phyloP scores from a whole-genome alignment of 371 early-diverging fungal genomes.

The Funneliformis caledonium region DNA sequence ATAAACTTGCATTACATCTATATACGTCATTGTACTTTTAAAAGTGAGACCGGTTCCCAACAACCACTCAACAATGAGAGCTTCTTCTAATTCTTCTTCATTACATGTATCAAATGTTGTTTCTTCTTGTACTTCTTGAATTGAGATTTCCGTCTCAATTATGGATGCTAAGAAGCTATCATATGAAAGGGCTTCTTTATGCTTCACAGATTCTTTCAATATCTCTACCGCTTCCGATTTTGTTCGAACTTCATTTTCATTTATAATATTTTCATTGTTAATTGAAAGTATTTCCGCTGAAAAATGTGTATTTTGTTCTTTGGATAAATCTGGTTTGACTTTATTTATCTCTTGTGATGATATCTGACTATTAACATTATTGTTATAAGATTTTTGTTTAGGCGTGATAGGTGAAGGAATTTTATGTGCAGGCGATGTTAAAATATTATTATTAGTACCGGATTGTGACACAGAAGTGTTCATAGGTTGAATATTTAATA shows the following conservation, averaged over 20 bases:
- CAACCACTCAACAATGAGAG: conserved; percentile 33
- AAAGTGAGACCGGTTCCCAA: conserved; percentile 6
- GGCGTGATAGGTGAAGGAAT: neutral
- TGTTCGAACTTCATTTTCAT: neutral
- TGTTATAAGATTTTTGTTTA: neutral
- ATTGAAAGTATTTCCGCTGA: neutral
- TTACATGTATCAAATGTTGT: neutral
- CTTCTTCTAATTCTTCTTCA: conserved; percentile 24
- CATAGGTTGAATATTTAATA: neutral
- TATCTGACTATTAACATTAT: too few relatives aligned
- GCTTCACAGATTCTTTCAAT: neutral
- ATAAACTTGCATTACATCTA: neutral
- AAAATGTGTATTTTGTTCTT: neutral
- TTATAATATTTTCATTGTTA: neutral
- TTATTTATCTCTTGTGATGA: neutral
- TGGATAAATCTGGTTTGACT: neutral
- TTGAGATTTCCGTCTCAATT: neutral
- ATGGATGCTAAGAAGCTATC: neutral
- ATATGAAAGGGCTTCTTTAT: neutral
- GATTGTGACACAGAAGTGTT: neutral
- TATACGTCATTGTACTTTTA: neutral
- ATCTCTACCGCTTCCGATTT: neutral
- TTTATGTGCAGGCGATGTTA: neutral
- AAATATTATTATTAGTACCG: too few relatives aligned
- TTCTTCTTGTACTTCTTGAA: neutral